Conservation (phyloP, 1,284 basidiomycete species). For the Ganoderma leucocontextum region DNA sequence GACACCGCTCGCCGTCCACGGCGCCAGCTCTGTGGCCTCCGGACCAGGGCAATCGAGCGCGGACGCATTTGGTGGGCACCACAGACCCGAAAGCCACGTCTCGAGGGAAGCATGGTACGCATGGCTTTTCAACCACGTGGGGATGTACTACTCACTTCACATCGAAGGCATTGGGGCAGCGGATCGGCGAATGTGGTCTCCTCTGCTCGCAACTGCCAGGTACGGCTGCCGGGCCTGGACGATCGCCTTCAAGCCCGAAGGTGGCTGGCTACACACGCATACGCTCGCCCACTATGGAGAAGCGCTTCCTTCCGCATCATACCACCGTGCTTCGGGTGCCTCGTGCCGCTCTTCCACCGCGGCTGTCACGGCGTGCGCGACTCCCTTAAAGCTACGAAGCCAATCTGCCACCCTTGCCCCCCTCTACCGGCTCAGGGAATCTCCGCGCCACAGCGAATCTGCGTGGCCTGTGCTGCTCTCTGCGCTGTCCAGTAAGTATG, state of each 20-base stretch:
- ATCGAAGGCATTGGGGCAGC: background rate
- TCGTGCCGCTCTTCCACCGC: slow-evolving; percentile 3
- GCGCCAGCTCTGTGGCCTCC: background rate
- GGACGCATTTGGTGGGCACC: background rate
- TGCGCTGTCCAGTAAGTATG: background rate
- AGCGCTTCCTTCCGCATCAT: background rate
- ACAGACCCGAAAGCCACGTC: background rate
- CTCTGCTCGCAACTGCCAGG: background rate
- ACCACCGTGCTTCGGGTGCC: background rate
- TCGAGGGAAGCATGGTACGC: background rate
- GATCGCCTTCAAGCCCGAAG: background rate
- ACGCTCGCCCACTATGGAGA: background rate
- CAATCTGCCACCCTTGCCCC: background rate
- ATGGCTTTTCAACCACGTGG: background rate
- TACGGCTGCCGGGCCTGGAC: background rate
- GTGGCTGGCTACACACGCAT: background rate
- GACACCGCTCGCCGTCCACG: slow-evolving; percentile 1
- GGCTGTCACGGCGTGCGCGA: background rate
- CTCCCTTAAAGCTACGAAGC: background rate
- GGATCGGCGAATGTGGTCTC: too few relatives aligned
- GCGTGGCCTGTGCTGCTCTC: background rate
- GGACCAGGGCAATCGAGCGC: background rate
- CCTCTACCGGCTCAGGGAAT: background rate
- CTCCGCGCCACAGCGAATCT: background rate
- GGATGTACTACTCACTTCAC: background rate